Evolutionary conservation across 108 stramenopile genomes (phyloP).

Genomic region (Nitzschia sp.): DNA sequence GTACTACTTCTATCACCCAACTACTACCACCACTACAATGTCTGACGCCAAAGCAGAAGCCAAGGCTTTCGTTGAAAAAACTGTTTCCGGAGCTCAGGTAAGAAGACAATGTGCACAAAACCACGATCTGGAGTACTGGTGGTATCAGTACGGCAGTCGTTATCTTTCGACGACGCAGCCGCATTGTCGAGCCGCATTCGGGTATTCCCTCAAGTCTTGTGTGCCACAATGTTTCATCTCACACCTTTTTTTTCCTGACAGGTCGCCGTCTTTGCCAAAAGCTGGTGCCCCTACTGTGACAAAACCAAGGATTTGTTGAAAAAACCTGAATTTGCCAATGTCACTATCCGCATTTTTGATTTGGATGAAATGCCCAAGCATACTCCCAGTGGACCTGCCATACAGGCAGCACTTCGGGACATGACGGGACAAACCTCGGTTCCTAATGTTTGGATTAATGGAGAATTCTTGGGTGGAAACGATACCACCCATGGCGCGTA

Average conservation of each 20-base stretch:
- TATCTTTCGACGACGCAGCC: too few relatives aligned
- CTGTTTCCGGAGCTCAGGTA: not conserved
- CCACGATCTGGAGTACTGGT: not conserved
- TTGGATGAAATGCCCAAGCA: slow-evolving; percentile 42
- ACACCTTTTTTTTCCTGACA: not conserved
- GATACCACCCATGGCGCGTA: slow-evolving; percentile 57
- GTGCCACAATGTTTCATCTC: too few relatives aligned
- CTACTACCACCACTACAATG: not conserved
- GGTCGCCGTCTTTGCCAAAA: slow-evolving; percentile 62
- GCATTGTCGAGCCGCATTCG: too few relatives aligned
- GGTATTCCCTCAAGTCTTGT: too few relatives aligned
- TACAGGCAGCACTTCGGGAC: slow-evolving; percentile 39
- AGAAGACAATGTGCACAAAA: not conserved
- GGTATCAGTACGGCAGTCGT: too few relatives aligned
- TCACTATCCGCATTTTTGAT: slow-evolving; percentile 50
- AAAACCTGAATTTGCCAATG: slow-evolving; percentile 36
- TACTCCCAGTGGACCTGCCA: slow-evolving; percentile 36
- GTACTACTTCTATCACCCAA: too few relatives aligned
- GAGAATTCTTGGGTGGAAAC: slow-evolving; percentile 69
- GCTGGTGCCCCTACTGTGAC: slow-evolving; percentile 59
- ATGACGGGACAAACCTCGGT: slow-evolving; percentile 68
- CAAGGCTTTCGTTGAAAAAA: not conserved
- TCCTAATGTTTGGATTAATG: slow-evolving; percentile 69
- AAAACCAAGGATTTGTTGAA: slow-evolving; percentile 51
- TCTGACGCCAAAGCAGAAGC: slow-evolving; percentile 5